Base-by-base conservation (phyloP, 192 early-diverging fungal genomes). In the Gamsiella multidivaricata region DNA sequence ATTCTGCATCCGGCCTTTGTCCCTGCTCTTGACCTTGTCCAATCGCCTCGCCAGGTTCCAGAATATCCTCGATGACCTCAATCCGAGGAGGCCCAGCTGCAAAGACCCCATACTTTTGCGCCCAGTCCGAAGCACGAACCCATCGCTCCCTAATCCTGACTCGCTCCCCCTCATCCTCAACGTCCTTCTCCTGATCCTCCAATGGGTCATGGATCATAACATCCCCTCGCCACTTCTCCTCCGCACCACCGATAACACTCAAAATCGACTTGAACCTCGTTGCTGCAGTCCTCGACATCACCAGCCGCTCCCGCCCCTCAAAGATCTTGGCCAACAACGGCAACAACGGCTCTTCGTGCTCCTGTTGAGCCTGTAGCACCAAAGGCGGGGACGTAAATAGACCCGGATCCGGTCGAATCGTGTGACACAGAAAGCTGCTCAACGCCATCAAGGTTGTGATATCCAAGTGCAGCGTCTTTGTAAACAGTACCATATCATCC, bases 381-480 rank as follows among this genome's bases (percentile, higher is more conserved):
- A 84, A 58, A 1, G 83, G 74, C 25, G 78, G 79, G 4, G 73
- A 78, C 11, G 67, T 64, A 43, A 84, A 73, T 8, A 72, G 39
- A 0, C 47, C 50, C 1, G 81, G 80, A 25, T 71, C 61, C 11
- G 57, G 55, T 33, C 80, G 66, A 28, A 66, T 52, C 10, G 60
- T 58, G 52, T 84, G 81, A 18, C 76, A 73, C 34, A 87, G 36
- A 47, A 81, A 69, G 20, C 83, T 83, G 42, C 82, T 55, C 23
- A 87, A 60, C 0, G 81, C 83, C 60, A 86, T 59, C 6, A 83
- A 51, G 4, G 85, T 83, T 15, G 79, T 84, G 20, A 86, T 82
- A 45, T 86, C 85, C 22, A 86, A 52, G 31, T 86, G 76, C 14
- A 86, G 31, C 11, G 65, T 70, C 2, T 71, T 55, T 7, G 85